These are phyloP conservation scores for Xylaria sp. DNA, from an alignment of 2,329 filamentous ascomycete genomes.

Conservation along the genomic window DNA sequence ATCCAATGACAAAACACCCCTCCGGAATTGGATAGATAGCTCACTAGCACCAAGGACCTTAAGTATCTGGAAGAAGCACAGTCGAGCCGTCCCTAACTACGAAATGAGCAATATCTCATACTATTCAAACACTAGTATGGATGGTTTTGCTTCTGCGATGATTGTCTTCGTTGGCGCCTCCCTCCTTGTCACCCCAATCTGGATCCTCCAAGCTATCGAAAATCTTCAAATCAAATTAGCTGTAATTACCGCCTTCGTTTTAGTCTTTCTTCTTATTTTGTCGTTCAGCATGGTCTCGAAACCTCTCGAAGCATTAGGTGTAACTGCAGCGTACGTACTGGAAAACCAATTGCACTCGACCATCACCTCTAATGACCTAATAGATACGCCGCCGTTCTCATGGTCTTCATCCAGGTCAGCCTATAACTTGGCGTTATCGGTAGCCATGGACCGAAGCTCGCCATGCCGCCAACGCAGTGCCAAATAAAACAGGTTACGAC, in stretches of 20 bases:
- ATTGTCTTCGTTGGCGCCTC: conserved; percentile 44
- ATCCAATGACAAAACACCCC: conserved; percentile 23
- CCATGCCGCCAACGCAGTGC: too few species aligned
- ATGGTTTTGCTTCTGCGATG: conserved; percentile 24
- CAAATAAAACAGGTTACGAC: too few species aligned
- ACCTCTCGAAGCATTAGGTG: conserved; percentile 41
- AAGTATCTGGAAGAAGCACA: conserved; percentile 32
- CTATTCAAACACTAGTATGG: conserved; percentile 39
- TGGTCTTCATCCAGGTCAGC: conserved; percentile 32
- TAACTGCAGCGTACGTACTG: conserved; percentile 40
- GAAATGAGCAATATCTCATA: conserved; percentile 26
- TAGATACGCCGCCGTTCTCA: conserved; percentile 34
- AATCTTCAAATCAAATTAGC: conserved; percentile 42
- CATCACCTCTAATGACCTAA: not conserved
- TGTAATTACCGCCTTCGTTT: conserved; percentile 50
- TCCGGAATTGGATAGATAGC: conserved; percentile 36
- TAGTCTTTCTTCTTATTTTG: conserved; percentile 37
- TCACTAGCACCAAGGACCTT: conserved; percentile 34
- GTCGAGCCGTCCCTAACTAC: not conserved
- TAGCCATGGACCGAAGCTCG: too few species aligned
- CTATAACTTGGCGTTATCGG: too few species aligned
- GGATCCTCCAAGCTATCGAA: conserved; percentile 45
- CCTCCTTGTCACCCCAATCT: conserved; percentile 52
- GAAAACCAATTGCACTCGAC: too few species aligned
- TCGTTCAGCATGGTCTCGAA: conserved; percentile 40